Conservation (phyloP, 495 filamentous ascomycete species). For the Jackrogersella minutella region DNA sequence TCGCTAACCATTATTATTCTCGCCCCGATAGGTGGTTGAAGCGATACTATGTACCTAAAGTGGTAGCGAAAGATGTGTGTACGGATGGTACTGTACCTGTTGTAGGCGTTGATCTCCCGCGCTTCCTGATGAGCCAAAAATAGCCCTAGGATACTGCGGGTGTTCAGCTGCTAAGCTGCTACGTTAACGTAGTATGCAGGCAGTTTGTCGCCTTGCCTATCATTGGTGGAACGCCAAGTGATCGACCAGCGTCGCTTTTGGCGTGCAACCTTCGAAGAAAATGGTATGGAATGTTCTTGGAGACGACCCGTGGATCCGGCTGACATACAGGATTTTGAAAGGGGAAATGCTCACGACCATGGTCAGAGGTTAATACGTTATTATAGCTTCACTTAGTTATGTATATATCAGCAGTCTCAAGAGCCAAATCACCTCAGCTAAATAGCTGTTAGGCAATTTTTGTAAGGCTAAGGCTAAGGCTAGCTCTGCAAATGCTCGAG, state of each 20-base stretch:
- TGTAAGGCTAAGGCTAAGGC: slow-evolving; percentile 17
- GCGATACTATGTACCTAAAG: slow-evolving; percentile 16
- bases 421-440: slow-evolving; percentile 2
- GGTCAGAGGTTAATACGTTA: background rate
- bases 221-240: slow-evolving; percentile 26
- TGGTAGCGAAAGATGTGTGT: too few species aligned
- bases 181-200: slow-evolving; percentile 41
- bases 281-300: slow-evolving; percentile 17
- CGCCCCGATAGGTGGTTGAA: slow-evolving; percentile 29
- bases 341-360: background rate
- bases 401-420: background rate
- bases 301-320: slow-evolving; percentile 30
- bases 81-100: too few species aligned
- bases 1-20: background rate
- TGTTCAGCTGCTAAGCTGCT: slow-evolving; percentile 33
- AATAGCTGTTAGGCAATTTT: background rate
- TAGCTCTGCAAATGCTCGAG: background rate
- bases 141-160: slow-evolving; percentile 20
- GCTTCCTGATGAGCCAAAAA: slow-evolving; percentile 40
- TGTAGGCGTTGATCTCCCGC: slow-evolving; percentile 35
- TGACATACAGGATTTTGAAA: background rate
- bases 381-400: background rate
- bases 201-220: slow-evolving; percentile 18
- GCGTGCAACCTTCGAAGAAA: slow-evolving; percentile 15
- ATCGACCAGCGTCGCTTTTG: slow-evolving; percentile 20